Conservation (phyloP, 1,139 yeast genomes). For the Saccharomyces hybrid region DNA sequence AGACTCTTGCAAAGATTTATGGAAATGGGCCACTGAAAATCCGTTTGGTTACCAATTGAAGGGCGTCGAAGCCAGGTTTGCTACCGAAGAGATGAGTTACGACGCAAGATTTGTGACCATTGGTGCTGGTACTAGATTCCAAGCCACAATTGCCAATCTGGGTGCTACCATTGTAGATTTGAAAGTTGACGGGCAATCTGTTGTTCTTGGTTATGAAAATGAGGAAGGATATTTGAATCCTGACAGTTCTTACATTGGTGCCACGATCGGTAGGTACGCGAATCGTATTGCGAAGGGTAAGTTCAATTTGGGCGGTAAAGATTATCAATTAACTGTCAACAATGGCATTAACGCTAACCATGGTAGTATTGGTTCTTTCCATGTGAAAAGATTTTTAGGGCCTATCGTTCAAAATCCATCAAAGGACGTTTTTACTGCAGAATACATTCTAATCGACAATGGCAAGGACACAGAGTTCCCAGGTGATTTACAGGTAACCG, state of each 20-base stretch:
- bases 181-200: slow-evolving; percentile 33
- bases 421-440: slow-evolving; percentile 34
- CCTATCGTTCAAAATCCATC: slow-evolving; percentile 37
- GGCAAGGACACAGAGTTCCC: slow-evolving; percentile 19
- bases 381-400: slow-evolving; percentile 43
- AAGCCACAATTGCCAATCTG: slow-evolving; percentile 42
- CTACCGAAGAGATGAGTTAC: slow-evolving; percentile 22
- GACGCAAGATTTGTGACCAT: slow-evolving; percentile 39
- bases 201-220: slow-evolving; percentile 32
- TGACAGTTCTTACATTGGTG: slow-evolving; percentile 48
- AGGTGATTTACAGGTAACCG: slow-evolving; percentile 18
- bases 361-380: slow-evolving; percentile 49
- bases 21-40: slow-evolving; percentile 70
- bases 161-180: slow-evolving; percentile 47
- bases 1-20: slow-evolving; percentile 62
- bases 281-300: slow-evolving; percentile 48
- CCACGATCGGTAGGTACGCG: slow-evolving; percentile 58
- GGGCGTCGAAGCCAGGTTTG: slow-evolving; percentile 19
- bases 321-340: slow-evolving; percentile 38
- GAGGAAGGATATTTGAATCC: slow-evolving; percentile 34
- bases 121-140: slow-evolving; percentile 31
- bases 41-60: slow-evolving; percentile 50
- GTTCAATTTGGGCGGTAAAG: slow-evolving; percentile 37
- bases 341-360: slow-evolving; percentile 38
- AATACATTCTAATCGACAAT: slow-evolving; percentile 38